phyloP scores from a whole-genome alignment of 257 asterid genomes.

The Solanum chilense region DNA sequence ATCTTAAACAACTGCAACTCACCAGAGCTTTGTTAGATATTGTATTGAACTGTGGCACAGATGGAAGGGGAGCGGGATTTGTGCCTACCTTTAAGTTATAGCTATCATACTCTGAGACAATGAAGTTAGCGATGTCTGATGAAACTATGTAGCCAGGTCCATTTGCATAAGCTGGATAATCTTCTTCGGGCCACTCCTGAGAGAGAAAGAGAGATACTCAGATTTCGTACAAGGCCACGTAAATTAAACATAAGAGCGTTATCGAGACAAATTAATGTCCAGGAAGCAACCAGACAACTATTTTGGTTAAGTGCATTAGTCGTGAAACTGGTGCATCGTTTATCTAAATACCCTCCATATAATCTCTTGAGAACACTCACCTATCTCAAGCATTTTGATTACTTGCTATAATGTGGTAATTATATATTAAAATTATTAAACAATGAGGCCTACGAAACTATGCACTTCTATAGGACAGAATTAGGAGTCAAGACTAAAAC shows the following conservation, averaged over 20 bases:
- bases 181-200: conserved; percentile 99
- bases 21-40: neutral
- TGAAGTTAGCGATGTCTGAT: conserved; percentile 61
- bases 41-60: neutral
- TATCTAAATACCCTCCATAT: neutral
- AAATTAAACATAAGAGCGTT: neutral
- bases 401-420: neutral
- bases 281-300: neutral
- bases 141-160: conserved; percentile 96
- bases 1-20: conserved; percentile 69
- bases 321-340: neutral
- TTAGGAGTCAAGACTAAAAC: neutral
- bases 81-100: conserved; percentile 56
- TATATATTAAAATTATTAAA: neutral
- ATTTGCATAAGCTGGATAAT: conserved; percentile 90
- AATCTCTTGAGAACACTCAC: neutral
- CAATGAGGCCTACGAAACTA: neutral
- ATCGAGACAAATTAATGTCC: neutral
- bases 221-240: neutral
- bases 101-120: conserved; percentile 59
- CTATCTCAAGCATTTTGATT: neutral
- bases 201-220: neutral
- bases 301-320: neutral
- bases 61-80: neutral
- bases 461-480: neutral